Evolutionary conservation across 108 stramenopile genomes (phyloP), one percentile per base, ranked within the genome.

Genomic region (Nitzschia palea): DNA sequence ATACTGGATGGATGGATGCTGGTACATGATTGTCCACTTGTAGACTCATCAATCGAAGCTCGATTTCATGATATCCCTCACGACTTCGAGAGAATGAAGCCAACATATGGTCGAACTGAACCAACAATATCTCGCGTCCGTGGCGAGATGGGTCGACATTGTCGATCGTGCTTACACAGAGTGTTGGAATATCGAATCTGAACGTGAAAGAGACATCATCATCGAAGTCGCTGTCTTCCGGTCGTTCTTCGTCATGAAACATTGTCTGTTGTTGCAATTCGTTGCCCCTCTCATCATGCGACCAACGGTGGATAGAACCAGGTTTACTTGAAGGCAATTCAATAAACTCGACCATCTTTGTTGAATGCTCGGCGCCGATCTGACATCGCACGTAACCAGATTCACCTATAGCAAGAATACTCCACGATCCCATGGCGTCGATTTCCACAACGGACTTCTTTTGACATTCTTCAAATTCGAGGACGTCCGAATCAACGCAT

Each of bases 1-100:
- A 60, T 0, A 92, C 86, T 1, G 86, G 86, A 61, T 89, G 88
- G 51, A 86, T 79, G 9, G 91, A 81, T 14, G 77, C 74, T 20
- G 71, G 76, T 9, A 92, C 85, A 53, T 87, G 86, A 60, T 92
- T 92, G 68, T 92, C 91, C 20, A 86, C 82, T 53, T 92, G 91
- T 6, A 89, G 23, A 14, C 71, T 55, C 32, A 58, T 56, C n/a
- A 89, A 36, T 30, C 68, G 68, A 5, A 84, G 51, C 62, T 92
- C 91, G 15, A 89, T 65, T 56, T 92, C 91, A 40, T 92, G 86
- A 61, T 82, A 84, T 1, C 86, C 91, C 33, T 88, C 85, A 32
- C 79, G 58, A 44, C 69, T 83, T 57, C 87, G 91, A 20, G 87
- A 79, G 44, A 92, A 82, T 10, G 67, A 32, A 15, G 64, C 34